phyloP scores from a whole-genome alignment of 202 grass and related monocot species.

The Dendrocalamus latiflorus region DNA sequence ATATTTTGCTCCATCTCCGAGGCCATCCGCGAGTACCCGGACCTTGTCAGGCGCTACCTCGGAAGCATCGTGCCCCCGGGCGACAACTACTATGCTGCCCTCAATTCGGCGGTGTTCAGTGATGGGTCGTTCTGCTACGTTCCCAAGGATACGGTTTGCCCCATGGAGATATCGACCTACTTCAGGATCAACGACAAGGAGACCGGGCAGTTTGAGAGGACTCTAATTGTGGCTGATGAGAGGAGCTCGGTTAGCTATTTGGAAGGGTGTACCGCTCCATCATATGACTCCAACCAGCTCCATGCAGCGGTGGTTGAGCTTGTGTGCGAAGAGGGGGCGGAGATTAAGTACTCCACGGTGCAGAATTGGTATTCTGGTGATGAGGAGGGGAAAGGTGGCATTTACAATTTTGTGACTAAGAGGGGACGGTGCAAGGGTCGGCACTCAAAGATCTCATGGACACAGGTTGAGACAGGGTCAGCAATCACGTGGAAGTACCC shows the following conservation, averaged over 20 bases:
- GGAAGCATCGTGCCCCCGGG: conserved; percentile 63
- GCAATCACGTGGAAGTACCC: conserved; percentile 99
- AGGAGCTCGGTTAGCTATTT: conserved; percentile 84
- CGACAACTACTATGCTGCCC: conserved; percentile 92
- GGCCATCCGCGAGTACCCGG: conserved; percentile 85
- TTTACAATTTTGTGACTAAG: conserved; percentile 98
- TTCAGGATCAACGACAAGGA: conserved; percentile 92
- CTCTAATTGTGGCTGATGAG: conserved; percentile 79
- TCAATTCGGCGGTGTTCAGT: conserved; percentile 95
- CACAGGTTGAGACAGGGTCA: conserved; percentile 97
- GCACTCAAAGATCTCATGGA: conserved; percentile 85
- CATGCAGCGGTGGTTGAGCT: conserved; percentile 94
- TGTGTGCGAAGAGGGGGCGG: conserved; percentile 71
- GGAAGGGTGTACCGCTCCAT: conserved; percentile 86
- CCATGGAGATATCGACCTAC: conserved; percentile 97
- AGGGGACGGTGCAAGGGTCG: conserved; percentile 74
- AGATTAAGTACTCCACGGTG: conserved; percentile 96
- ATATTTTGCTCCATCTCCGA: conserved; percentile 99
- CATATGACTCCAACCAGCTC: conserved; percentile 82
- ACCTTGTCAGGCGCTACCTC: conserved; percentile 62
- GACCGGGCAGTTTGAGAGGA: conserved; percentile 90
- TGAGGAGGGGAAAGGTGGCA: conserved; percentile 73
- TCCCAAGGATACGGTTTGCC: conserved; percentile 88
- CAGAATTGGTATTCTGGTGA: conserved; percentile 98
- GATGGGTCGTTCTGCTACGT: conserved; percentile 98